Percentiles rank a stretch among this genome's conserved stretches.
phyloP scores from a whole-genome alignment of 108 stramenopile genomes.

The Skeletonema costatum region DNA sequence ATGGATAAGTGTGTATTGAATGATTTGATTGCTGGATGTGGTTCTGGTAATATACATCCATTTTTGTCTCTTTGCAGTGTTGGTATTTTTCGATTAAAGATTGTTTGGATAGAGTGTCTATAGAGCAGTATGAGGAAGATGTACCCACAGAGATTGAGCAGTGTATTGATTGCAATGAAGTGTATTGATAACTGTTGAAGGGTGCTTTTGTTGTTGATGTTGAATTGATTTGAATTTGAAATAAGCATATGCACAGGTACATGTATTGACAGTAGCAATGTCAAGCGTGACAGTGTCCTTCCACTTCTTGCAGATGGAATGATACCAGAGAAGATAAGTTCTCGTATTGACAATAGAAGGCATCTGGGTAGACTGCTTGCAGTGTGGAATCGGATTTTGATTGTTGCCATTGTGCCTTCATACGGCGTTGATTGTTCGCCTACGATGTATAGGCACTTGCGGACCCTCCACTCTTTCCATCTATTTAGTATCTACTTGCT shows the following conservation, averaged over 20 bases:
- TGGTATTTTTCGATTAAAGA: conserved; percentile 63
- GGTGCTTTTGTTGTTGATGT: neutral
- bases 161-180: conserved; percentile 14
- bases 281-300: conserved; percentile 36
- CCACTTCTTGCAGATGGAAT: conserved; percentile 32
- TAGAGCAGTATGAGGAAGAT: conserved; percentile 46
- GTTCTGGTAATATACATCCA: neutral
- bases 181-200: conserved; percentile 3
- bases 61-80: conserved; percentile 13
- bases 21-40: conserved; percentile 44
- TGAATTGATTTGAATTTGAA: neutral
- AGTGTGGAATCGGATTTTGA: neutral
- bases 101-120: conserved; percentile 54
- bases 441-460: too few relatives aligned
- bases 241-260: conserved; percentile 8
- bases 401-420: neutral
- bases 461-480: too few relatives aligned
- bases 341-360: neutral
- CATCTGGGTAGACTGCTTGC: neutral
- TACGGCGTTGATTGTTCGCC: too few relatives aligned
- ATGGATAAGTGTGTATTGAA: conserved; percentile 54
- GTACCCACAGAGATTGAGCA: conserved; percentile 37
- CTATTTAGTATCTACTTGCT: too few relatives aligned
- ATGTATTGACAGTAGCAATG: conserved; percentile 26
- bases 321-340: conserved; percentile 9